Evolutionary conservation across 1,139 yeast species (phyloP), one percentile per base, ranked within the genome.

Genomic region (Yamadazyma membranifaciens): DNA sequence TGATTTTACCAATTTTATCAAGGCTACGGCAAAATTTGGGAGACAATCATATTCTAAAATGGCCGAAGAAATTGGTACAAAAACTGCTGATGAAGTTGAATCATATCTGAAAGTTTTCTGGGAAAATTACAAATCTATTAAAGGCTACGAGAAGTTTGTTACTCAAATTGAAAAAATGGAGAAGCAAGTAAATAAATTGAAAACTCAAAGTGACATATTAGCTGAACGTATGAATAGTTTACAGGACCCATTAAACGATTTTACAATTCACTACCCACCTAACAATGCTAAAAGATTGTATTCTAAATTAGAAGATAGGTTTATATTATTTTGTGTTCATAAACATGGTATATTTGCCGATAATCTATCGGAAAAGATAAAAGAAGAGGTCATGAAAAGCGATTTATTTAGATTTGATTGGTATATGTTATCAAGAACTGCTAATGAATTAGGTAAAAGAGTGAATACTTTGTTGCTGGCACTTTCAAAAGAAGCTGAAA

Each of bases 141-240:
- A 87, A 24, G 97, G 97, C 0, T 77, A 83, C 59, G 96, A 89
- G 46, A 84, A 88, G 56, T 88, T 89, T 58, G 60, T 89, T 39
- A 62, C 82, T n/a, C 95, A 87, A 55, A 88, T 92, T 43, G 96
- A 89, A 55, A 73, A 84, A 31, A 95, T 96, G 47, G 97, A 91
- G 57, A 86, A 82, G 65, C 87, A 87, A 55, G 64, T 80, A 14
- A 82, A 80, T 34, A 85, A 78, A 55, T 63, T 84, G 32, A 62
- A 65, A 38, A 70, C 74, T 38, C 98, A 91, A 57, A 83, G 83
- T 53, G 78, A 74, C 45, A 64, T 88, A 12, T 68, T 92, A 35
- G 73, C 73, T 12, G 65, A 66, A 35, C 91, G 91, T 57, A 74
- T 92, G 50, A 79, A 74, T 39, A 73, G 73, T 42, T 73, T 78